phyloP scores from a whole-genome alignment of 2,329 filamentous ascomycete species.

The Claviceps sp. region DNA sequence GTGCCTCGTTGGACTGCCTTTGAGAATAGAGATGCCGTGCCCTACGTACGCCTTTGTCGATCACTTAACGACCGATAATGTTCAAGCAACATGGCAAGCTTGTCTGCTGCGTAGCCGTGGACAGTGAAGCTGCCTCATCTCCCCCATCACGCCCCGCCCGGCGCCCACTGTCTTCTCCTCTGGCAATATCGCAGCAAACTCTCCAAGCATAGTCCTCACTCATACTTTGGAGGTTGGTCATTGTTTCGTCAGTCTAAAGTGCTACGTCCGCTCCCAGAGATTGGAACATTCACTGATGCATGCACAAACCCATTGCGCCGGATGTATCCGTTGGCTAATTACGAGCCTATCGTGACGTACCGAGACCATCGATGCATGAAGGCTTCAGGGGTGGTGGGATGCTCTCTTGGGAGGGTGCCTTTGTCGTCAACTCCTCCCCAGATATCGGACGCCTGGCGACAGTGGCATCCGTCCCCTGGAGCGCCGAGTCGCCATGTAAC shows the following conservation, averaged over 20 bases:
- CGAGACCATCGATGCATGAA: slow-evolving; percentile 3
- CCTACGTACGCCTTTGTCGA: background rate
- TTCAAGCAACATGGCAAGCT: background rate
- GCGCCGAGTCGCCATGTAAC: background rate
- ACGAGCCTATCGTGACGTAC: slow-evolving; percentile 9
- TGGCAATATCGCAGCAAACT: background rate
- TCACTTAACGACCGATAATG: background rate
- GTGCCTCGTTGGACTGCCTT: background rate
- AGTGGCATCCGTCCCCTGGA: background rate
- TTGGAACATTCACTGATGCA: background rate
- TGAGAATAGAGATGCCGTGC: background rate
- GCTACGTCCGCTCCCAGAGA: background rate
- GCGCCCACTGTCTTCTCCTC: too few species aligned
- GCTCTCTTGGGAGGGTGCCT: background rate
- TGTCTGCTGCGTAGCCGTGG: too few species aligned
- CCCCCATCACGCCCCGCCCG: background rate
- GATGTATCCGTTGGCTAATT: background rate
- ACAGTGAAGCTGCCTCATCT: background rate
- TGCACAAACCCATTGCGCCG: background rate
- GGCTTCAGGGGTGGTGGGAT: background rate
- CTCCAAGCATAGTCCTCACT: background rate
- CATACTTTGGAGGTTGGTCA: too few species aligned
- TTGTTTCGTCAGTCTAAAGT: background rate
- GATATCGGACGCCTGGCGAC: background rate
- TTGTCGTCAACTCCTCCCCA: background rate